phyloP scores from a whole-genome alignment of 805 yeast genomes.

The Yarrowia bubula region DNA sequence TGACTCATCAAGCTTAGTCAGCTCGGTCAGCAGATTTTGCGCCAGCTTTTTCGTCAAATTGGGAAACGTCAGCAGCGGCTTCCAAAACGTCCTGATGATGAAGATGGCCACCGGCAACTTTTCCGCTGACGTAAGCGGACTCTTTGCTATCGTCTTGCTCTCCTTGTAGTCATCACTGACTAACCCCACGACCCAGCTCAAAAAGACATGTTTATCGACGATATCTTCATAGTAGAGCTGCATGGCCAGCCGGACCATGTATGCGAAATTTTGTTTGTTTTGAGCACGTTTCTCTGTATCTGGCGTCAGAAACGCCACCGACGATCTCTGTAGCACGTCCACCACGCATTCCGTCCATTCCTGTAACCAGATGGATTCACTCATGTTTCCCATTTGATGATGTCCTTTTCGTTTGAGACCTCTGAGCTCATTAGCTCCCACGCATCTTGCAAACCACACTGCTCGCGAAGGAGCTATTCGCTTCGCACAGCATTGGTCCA shows the following conservation, averaged over 20 bases:
- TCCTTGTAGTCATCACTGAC: background rate
- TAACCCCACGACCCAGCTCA: conserved; percentile 59
- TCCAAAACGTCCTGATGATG: conserved; percentile 68
- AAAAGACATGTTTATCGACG: conserved; percentile 58
- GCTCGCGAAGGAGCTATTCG: conserved; percentile 78
- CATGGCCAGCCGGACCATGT: conserved; percentile 57
- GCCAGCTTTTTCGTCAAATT: conserved; percentile 63
- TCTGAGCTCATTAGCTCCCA: conserved; percentile 72
- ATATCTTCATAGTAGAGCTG: conserved; percentile 68
- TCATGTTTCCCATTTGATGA: conserved; percentile 28
- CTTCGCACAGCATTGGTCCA: conserved; percentile 70
- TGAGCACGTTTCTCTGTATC: conserved; percentile 36
- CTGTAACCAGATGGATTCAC: conserved; percentile 64
- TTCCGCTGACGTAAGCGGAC: conserved; percentile 32
- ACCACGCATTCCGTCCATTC: conserved; percentile 90
- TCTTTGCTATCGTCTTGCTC: conserved; percentile 28
- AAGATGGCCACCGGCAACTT: conserved; percentile 51
- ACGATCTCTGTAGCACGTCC: conserved; percentile 52
- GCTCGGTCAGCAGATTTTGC: conserved; percentile 40
- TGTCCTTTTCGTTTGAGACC: conserved; percentile 53
- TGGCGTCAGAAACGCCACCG: conserved; percentile 44
- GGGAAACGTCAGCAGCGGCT: conserved; percentile 53
- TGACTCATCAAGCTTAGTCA: background rate
- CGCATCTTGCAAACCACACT: conserved; percentile 86
- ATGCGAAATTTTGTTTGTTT: conserved; percentile 43